phyloP scores from a whole-genome alignment of 345 rosid genomes.

The Erucastrum elatum region DNA sequence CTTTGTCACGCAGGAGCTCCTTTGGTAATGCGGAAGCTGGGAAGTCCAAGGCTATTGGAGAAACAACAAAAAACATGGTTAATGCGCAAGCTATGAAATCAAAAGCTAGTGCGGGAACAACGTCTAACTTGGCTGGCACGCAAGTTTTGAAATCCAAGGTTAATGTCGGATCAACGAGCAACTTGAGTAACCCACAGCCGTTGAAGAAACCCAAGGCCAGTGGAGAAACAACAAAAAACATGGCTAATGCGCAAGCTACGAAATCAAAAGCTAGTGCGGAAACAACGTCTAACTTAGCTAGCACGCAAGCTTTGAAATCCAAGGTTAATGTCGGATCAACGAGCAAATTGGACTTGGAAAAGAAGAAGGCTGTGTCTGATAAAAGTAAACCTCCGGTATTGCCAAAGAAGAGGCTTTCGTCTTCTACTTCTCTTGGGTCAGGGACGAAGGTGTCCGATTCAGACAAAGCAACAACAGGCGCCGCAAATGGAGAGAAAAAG shows the following conservation, averaged over 20 bases:
- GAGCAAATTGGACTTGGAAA: constrained; percentile 9
- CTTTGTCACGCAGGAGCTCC: constrained; percentile 25
- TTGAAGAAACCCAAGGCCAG: constrained; percentile 16
- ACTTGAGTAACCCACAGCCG: background rate
- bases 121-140: background rate
- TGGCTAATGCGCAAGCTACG: constrained; percentile 6
- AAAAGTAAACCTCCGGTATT: constrained; percentile 28
- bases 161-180: background rate
- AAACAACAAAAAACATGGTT: background rate
- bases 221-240: background rate
- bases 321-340: constrained; percentile 14
- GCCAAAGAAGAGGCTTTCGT: constrained; percentile 37
- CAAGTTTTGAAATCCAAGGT: constrained; percentile 21
- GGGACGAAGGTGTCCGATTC: constrained; percentile 14
- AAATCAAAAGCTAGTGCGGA: constrained; percentile 9
- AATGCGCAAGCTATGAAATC: background rate
- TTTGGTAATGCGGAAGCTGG: constrained; percentile 14
- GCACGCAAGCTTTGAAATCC: constrained; percentile 12
- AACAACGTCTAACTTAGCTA: background rate
- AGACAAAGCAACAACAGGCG: constrained; percentile 20
- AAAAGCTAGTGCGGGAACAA: constrained; percentile 3
- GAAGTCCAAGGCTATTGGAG: constrained; percentile 18
- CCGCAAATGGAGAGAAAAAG: constrained; percentile 32
- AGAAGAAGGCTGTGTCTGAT: constrained; percentile 23
- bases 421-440: constrained; percentile 28